Base-by-base conservation (phyloP, 306 rosid species). In the Rubus parviflorus region DNA sequence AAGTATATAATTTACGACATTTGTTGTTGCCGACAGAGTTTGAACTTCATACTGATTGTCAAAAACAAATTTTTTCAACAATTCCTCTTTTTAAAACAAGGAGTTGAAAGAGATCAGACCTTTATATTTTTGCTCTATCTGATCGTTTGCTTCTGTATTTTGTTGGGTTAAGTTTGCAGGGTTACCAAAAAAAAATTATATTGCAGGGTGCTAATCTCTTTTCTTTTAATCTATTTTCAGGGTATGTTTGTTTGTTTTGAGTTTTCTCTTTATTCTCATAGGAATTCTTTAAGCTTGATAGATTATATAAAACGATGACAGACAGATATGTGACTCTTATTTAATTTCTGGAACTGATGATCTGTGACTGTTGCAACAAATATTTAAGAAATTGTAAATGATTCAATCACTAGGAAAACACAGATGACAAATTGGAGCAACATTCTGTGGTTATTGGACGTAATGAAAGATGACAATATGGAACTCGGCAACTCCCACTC, bases 361-460 rank as follows among this genome's bases (percentile, higher is more conserved):
- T 41, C 3, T 54, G 65, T 51, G 75, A 7, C 8, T 22, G 66
- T 41, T 40, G 66, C 53, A 43, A 41, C 20, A 38, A 11, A 72
- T 38, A 72, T 72, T 53, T 2, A 38, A 40, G 46, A 22, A 7
- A 3, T 13, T 35, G 20, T n/a, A 38, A 5, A 72, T 1, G 12
- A 72, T 37, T 53, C 35, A 37, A 51, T 35, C 20, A 15, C 35
- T 30, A 30, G 35, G 35, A 16, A 61, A 23, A 12, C 53, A 25
- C 8, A 47, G 19, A 15, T 72, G 49, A 9, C 20, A 72, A 72
- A 72, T 72, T 38, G 41, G 38, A 7, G 66, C 52, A 72, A 56
- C 52, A 72, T 72, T 72, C 66, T 72, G 40, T 41, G 40, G 51
- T 53, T 15, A 65, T 72, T 54, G 76, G 76, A 72, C 35, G 47